Conservation (phyloP, 768 basidiomycete genomes). For the Tylopilus felleus region DNA sequence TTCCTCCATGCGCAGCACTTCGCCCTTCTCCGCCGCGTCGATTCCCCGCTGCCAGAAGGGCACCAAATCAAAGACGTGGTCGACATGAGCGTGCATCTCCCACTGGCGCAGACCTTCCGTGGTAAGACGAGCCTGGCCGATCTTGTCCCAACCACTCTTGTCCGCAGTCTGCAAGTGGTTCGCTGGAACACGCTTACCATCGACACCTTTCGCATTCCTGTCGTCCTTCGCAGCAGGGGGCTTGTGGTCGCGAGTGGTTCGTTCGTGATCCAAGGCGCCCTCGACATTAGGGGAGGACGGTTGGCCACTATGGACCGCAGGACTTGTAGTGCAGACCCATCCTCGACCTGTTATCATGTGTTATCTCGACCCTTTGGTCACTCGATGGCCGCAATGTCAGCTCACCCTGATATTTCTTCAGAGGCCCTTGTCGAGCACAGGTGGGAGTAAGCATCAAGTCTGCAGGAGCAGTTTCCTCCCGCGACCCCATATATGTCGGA, state of each 20-base stretch:
- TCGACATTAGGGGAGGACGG: slow-evolving; percentile 24
- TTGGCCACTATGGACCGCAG: slow-evolving; percentile 16
- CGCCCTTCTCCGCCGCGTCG: slow-evolving; percentile 44
- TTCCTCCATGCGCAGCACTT: slow-evolving; percentile 41
- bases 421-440: slow-evolving; percentile 16
- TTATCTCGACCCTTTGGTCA: neutral
- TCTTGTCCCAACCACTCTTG: slow-evolving; percentile 31
- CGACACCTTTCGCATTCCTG: neutral
- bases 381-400: neutral
- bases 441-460: slow-evolving; percentile 23
- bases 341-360: slow-evolving; percentile 25
- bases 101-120: slow-evolving; percentile 27
- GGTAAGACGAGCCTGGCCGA: slow-evolving; percentile 28
- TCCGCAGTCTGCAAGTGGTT: slow-evolving; percentile 9
- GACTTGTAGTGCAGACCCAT: slow-evolving; percentile 36
- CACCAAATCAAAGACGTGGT: slow-evolving; percentile 47
- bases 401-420: slow-evolving; percentile 25
- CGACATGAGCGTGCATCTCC: slow-evolving; percentile 38
- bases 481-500: slow-evolving; percentile 15
- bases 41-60: slow-evolving; percentile 53
- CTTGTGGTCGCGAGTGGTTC: slow-evolving; percentile 17
- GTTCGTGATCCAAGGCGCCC: slow-evolving; percentile 34
- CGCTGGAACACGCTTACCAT: neutral
- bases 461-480: slow-evolving; percentile 9
- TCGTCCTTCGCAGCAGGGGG: slow-evolving; percentile 4